Base-by-base conservation (phyloP, 345 rosid genomes). In the Bruguiera sexangula region DNA sequence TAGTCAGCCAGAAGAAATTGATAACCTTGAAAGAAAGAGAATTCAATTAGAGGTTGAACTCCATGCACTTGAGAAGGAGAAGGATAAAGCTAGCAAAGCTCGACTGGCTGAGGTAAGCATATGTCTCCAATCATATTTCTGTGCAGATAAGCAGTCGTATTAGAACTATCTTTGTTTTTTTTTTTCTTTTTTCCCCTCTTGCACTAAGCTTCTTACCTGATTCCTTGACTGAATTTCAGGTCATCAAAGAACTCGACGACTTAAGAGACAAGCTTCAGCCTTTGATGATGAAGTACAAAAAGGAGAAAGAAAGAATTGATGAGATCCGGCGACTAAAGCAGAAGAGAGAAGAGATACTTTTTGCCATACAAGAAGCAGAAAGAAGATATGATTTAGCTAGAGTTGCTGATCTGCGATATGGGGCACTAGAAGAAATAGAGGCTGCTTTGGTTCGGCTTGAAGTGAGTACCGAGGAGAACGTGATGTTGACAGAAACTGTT, bases 1-100 rank as follows among this genome's bases (percentile, higher is more conserved):
- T 63, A 91, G 96, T 67, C 96, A 91, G 77, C 98, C 97, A 3
- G 98, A 94, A n/a, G 98, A 91, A 78, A 89, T 94, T 21, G 98
- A 94, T 72, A 84, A 82, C 63, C 95, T 94, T 10, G 93, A 94
- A 57, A 84, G 98, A 76, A 89, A 75, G 76, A 82, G 91, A 53
- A 91, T 94, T 79, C 97, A 91, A 77, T 67, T 89, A 57, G 97
- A 89, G 54, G 83, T 89, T 66, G 98, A 94, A 51, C 88, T 87
- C 31, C 97, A 94, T 75, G 96, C 96, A 0, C 84, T 91, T 56
- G 97, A 94, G 64, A 94, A 81, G 73, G 98, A 94, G 80, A 89
- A 91, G 70, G 98, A 94, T 54, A 89, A 89, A 67, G 93, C 93
- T 6, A 89, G 96, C 63, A 91, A 89, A 80, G 97, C 96, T 34